Evolutionary conservation across 78 protist genomes (phyloP).

Genomic region (Dictyostelium intermedium): DNA sequence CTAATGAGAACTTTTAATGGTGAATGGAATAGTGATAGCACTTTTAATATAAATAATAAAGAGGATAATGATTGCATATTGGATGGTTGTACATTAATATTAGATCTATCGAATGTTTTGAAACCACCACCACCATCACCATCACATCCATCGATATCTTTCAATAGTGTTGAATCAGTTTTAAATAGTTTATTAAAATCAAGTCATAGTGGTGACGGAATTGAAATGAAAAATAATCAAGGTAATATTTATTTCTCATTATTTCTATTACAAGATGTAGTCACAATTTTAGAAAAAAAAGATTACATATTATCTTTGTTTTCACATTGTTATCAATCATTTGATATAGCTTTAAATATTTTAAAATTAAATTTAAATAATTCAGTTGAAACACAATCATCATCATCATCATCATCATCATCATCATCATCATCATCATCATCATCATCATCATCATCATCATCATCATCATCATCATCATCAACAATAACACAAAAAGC

Average conservation of each 20-base stretch:
- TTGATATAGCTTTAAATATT: neutral
- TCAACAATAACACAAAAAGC: neutral
- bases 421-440: neutral
- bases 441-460: neutral
- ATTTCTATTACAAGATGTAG: conserved; percentile 19
- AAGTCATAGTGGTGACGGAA: neutral
- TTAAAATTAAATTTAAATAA: neutral
- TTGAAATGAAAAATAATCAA: neutral
- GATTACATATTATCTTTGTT: neutral
- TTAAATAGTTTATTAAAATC: neutral
- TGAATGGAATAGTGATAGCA: conserved; percentile 24
- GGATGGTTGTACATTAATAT: conserved; percentile 25
- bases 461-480: neutral
- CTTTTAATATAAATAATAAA: neutral
- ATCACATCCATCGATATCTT: neutral
- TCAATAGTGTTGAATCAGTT: neutral
- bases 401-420: neutral
- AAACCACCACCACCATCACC: neutral
- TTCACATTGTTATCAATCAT: conserved; percentile 17
- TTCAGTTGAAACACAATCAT: neutral
- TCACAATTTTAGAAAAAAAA: neutral
- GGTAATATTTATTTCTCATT: conserved; percentile 37
- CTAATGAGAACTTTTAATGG: conserved; percentile 47
- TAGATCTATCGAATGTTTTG: conserved; percentile 19
- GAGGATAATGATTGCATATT: neutral